Evolutionary conservation across 2,329 filamentous ascomycete species (phyloP).

Genomic region (Akanthomyces lecanii): DNA sequence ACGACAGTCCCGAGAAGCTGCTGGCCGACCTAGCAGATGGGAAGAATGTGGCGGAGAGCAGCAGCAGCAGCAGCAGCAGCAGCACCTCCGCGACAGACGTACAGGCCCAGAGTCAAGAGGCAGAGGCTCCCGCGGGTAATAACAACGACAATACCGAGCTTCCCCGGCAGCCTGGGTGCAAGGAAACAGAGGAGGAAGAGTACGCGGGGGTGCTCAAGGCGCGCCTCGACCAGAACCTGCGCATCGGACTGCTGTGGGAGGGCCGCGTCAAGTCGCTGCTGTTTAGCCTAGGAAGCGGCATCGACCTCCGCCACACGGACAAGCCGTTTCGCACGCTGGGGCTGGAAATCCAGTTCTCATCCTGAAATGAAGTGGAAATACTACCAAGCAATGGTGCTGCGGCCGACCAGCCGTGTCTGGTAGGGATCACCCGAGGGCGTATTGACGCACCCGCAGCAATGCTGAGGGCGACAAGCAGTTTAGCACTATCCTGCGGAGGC

Average conservation of each 20-base stretch:
- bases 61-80: too few species aligned
- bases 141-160: conserved; percentile 21
- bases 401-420: too few species aligned
- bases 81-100: too few species aligned
- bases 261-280: conserved; percentile 87
- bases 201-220: conserved; percentile 87
- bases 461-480: too few species aligned
- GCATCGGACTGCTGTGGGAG: conserved; percentile 86
- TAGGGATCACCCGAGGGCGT: too few species aligned
- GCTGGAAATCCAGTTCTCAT: conserved; percentile 78
- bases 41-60: neutral
- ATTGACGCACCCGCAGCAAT: too few species aligned
- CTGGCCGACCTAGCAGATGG: neutral
- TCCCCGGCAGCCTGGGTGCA: conserved; percentile 11
- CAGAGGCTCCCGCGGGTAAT: conserved; percentile 20
- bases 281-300: conserved; percentile 82
- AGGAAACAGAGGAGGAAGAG: conserved; percentile 49
- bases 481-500: too few species aligned
- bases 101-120: neutral
- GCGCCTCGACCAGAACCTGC: conserved; percentile 81
- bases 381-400: too few species aligned
- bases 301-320: conserved; percentile 73
- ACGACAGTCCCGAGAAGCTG: conserved; percentile 21
- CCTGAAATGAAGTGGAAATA: conserved; percentile 36
- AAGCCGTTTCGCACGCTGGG: conserved; percentile 74